Evolutionary conservation across 2,329 filamentous ascomycete genomes (phyloP).

Genomic region (Stachybotrys echinatus): DNA sequence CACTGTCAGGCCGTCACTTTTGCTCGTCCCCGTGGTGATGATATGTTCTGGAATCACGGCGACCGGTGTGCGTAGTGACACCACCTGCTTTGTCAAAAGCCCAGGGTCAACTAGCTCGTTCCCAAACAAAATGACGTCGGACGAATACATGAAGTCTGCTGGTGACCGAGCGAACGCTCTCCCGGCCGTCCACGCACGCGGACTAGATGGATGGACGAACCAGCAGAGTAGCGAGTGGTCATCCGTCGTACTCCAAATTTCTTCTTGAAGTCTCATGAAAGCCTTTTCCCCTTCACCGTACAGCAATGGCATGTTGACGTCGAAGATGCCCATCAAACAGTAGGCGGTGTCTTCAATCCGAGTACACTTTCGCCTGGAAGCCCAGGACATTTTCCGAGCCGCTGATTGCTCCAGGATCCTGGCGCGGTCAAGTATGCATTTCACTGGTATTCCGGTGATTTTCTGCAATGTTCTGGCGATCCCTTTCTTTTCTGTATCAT

Average conservation of each 20-base stretch:
- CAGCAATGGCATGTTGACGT: conserved; percentile 18
- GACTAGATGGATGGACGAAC: background rate
- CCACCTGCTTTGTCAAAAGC: background rate
- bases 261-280: conserved; percentile 14
- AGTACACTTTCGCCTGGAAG: conserved; percentile 9
- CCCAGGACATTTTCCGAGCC: conserved; percentile 16
- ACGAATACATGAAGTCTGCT: background rate
- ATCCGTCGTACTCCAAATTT: conserved; percentile 3
- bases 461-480: background rate
- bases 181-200: background rate
- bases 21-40: no score
- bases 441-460: conserved; percentile 7
- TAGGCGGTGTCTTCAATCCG: conserved; percentile 15
- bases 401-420: background rate
- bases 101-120: background rate
- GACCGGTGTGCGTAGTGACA: background rate
- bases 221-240: background rate
- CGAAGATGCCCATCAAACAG: conserved; percentile 17
- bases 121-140: background rate
- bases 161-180: background rate
- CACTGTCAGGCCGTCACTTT: background rate
- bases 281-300: conserved; percentile 16
- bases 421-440: background rate
- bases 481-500: background rate
- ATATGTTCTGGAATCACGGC: no score